phyloP scores from a whole-genome alignment of 1,139 yeast genomes.

The Geotrichum fermentans region DNA sequence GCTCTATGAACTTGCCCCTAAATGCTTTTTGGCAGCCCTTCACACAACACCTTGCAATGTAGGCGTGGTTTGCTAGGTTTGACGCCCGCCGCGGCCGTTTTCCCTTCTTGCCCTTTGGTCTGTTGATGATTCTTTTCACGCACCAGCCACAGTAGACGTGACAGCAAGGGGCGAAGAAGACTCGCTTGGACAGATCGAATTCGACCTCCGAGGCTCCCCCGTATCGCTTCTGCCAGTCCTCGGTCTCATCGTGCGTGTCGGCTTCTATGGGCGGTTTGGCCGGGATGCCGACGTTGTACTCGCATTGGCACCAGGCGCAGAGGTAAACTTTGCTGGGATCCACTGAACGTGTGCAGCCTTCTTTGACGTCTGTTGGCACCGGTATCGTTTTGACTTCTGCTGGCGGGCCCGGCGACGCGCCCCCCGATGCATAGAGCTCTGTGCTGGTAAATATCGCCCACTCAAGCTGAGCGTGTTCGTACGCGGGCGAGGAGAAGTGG shows the following conservation, averaged over 20 bases:
- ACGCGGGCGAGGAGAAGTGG: not conserved
- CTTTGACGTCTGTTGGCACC: not conserved
- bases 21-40: constrained; percentile 26
- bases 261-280: constrained; percentile 11
- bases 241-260: constrained; percentile 38
- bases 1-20: constrained; percentile 26
- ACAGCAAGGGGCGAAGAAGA: constrained; percentile 70
- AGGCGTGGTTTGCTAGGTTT: not conserved
- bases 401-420: not conserved
- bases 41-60: constrained; percentile 20
- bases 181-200: constrained; percentile 57
- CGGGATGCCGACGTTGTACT: constrained; percentile 68
- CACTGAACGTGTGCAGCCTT: constrained; percentile 12
- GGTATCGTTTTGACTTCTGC: constrained; percentile 1
- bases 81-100: not conserved
- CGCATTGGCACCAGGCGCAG: constrained; percentile 68
- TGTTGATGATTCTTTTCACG: constrained; percentile 48
- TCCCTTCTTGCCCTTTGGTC: constrained; percentile 15
- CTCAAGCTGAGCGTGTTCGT: not conserved
- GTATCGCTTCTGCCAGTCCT: constrained; percentile 32
- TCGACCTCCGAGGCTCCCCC: constrained; percentile 50
- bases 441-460: not conserved
- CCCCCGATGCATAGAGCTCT: not conserved
- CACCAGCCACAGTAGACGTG: constrained; percentile 87
- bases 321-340: constrained; percentile 4